Conservation (phyloP, 1,139 yeast species). For the Geotrichum bryndzae region DNA sequence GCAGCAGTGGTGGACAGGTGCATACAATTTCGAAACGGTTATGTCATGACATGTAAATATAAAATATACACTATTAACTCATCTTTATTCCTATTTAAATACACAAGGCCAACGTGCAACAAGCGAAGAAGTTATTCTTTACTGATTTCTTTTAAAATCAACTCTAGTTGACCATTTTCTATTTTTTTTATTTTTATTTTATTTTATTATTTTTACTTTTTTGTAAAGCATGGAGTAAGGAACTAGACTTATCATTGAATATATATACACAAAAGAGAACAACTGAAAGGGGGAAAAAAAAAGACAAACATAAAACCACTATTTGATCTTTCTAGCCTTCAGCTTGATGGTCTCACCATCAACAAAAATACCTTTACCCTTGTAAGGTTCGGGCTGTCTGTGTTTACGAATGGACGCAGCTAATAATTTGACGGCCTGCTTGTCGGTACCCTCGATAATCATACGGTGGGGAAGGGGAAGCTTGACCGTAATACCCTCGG, state of each 20-base stretch:
- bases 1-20: neutral
- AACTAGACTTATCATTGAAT: neutral
- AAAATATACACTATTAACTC: neutral
- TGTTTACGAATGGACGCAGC: constrained; percentile 83
- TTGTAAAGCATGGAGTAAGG: neutral
- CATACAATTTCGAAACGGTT: too few relatives aligned
- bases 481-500: constrained; percentile 64
- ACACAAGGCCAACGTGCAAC: too few relatives aligned
- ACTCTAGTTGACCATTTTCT: too few relatives aligned
- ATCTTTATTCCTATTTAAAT: neutral
- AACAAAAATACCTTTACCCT: constrained; percentile 94
- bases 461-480: constrained; percentile 87
- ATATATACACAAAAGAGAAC: constrained; percentile 11
- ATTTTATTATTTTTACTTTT: too few relatives aligned
- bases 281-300: neutral
- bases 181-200: too few relatives aligned
- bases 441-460: constrained; percentile 78
- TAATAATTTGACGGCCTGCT: constrained; percentile 78
- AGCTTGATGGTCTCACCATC: constrained; percentile 85
- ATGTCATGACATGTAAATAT: neutral
- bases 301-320: constrained; percentile 22
- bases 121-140: too few relatives aligned
- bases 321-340: constrained; percentile 91
- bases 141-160: too few relatives aligned
- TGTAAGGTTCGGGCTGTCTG: constrained; percentile 97